phyloP scores from a whole-genome alignment of 1,284 basidiomycete species.

The Phellopilus nigrolimitatus region DNA sequence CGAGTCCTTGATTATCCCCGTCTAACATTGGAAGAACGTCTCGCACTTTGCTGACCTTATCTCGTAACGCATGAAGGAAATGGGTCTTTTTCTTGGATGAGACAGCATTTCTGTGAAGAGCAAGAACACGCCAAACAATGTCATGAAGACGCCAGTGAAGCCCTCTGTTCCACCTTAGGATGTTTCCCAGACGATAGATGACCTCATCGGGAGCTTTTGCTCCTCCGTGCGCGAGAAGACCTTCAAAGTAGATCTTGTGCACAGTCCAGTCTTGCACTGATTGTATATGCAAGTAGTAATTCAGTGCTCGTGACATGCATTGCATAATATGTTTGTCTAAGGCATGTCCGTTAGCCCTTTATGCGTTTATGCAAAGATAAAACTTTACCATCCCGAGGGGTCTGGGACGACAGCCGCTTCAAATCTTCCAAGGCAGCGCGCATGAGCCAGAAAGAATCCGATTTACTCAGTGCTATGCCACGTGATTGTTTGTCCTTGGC shows the following conservation, averaged over 20 bases:
- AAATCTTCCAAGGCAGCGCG: slow-evolving; percentile 29
- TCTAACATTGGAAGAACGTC: slow-evolving; percentile 3
- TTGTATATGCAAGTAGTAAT: slow-evolving; percentile 12
- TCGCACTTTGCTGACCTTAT: slow-evolving; percentile 6
- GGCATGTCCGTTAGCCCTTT: not conserved
- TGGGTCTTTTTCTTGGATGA: slow-evolving; percentile 8
- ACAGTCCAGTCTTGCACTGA: not conserved
- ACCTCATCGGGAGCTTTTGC: slow-evolving; percentile 6
- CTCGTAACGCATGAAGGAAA: slow-evolving; percentile 5
- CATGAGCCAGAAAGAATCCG: slow-evolving; percentile 42
- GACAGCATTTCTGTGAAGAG: not conserved
- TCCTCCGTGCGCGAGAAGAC: not conserved
- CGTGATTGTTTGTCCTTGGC: slow-evolving; percentile 29
- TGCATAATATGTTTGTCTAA: not conserved
- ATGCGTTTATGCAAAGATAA: not conserved
- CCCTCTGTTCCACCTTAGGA: slow-evolving; percentile 1
- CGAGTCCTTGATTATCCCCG: not conserved
- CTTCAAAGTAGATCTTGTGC: slow-evolving; percentile 8
- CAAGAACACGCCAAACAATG: slow-evolving; percentile 8
- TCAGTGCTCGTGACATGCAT: slow-evolving; percentile 10
- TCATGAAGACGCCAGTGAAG: slow-evolving; percentile 1
- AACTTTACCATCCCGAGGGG: not conserved
- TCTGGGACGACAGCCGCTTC: not conserved
- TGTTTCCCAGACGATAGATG: not conserved
- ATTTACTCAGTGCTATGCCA: slow-evolving; percentile 26